Evolutionary conservation across 2,329 filamentous ascomycete genomes (phyloP), one percentile per base, ranked within the genome.

Genomic region (Coniella lustricola): DNA sequence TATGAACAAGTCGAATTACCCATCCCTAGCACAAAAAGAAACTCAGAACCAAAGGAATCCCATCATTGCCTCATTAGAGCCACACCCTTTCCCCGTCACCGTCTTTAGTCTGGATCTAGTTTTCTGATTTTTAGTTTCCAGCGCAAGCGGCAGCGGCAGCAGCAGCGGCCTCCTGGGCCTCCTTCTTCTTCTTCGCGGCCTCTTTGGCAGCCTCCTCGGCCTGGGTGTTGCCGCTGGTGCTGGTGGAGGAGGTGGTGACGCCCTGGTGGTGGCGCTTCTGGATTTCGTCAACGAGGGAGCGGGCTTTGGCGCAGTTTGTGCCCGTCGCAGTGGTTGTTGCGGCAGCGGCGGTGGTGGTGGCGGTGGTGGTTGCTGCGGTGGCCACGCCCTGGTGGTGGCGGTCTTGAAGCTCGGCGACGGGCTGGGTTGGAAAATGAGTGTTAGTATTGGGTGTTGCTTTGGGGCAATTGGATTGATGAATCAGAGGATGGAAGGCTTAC

Each of bases 381-480:
- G 16, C 40, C 9, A 32, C 17, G 29, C 40, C 40, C 3, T 42
- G 40, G 40, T 42, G 40, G 25, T 42, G 40, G 40, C 40, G 40
- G 29, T n/a, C 40, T 14, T 20, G 21, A n/a, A 20, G 2, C 13
- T 42, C 29, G 17, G 32, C 17, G 29, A 25, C 29, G 29, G 40
- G 40, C 40, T 42, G 40, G 17, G 3, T 7, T 1, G 14, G 10
- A 3, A n/a, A n/a, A n/a, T n/a, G 10, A 5, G 12, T 33, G 40
- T 42, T 21, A 42, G 40, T 16, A 3, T 42, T 12, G 7, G 9
- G 14, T 29, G 1, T 25, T n/a, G 14, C 17, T 4, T 18, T 13
- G 17, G 12, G 4, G 36, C 7, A 20, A 35, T 5, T 7, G 12
- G 7, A 4, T 14, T 35, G 12, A 35, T 7, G 33, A 35, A 35